phyloP scores from a whole-genome alignment of 2,329 filamentous ascomycete genomes.

The Cladophialophora exuberans region DNA sequence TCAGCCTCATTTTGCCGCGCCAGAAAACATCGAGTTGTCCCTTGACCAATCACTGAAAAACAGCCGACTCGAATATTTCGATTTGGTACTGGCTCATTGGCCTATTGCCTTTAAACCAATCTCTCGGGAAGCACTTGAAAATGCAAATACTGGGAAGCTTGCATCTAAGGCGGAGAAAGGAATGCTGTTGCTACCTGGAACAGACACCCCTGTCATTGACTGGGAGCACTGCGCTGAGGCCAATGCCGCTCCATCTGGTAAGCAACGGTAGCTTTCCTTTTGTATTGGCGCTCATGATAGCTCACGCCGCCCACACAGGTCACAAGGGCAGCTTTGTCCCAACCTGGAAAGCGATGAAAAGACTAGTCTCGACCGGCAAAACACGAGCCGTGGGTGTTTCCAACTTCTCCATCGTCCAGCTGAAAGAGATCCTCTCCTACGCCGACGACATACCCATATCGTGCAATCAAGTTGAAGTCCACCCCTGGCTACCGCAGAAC shows the following conservation, averaged over 20 bases:
- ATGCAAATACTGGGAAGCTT: slow-evolving; percentile 1
- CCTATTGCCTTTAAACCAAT: slow-evolving; percentile 43
- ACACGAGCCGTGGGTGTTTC: slow-evolving; percentile 75
- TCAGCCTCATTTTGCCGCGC: slow-evolving; percentile 57
- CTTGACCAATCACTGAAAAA: slow-evolving; percentile 65
- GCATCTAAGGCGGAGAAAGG: slow-evolving; percentile 17
- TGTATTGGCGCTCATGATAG: background rate
- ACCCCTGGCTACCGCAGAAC: slow-evolving; percentile 53
- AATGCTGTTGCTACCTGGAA: background rate
- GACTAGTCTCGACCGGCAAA: slow-evolving; percentile 61
- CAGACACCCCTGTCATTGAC: slow-evolving; percentile 7
- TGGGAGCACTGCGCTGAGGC: too few species aligned
- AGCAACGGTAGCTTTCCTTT: background rate
- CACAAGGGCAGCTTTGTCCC: slow-evolving; percentile 36
- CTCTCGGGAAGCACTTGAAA: slow-evolving; percentile 16
- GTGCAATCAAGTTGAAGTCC: slow-evolving; percentile 51
- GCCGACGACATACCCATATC: slow-evolving; percentile 46
- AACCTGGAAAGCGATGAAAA: slow-evolving; percentile 69
- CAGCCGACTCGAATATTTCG: slow-evolving; percentile 71
- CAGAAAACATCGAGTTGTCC: slow-evolving; percentile 50
- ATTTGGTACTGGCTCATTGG: slow-evolving; percentile 66
- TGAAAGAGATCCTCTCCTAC: slow-evolving; percentile 50
- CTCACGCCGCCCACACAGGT: slow-evolving; percentile 5
- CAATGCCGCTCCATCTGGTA: too few species aligned
- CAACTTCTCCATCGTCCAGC: slow-evolving; percentile 66